These are phyloP conservation scores for Populus davidiana DNA, from an alignment of 345 rosid species.

Conservation along the genomic window DNA sequence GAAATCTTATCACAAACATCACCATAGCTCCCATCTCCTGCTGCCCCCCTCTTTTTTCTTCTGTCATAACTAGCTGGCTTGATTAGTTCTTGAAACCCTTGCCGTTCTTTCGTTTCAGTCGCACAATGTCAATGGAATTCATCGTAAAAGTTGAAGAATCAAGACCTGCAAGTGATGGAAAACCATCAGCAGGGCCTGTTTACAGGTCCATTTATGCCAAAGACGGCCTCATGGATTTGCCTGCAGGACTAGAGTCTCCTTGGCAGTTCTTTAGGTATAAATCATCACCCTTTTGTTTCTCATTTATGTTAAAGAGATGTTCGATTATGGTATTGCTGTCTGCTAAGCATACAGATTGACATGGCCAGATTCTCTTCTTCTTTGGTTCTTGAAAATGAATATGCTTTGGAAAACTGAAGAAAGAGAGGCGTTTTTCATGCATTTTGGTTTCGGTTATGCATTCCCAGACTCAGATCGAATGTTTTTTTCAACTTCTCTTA, in stretches of 20 bases:
- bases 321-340: background rate
- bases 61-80: background rate
- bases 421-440: background rate
- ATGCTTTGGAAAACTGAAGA: background rate
- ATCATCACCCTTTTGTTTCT: background rate
- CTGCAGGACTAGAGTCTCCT: slow-evolving; percentile 61
- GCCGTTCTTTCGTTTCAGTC: background rate
- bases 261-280: slow-evolving; percentile 82
- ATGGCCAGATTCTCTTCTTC: background rate
- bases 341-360: background rate
- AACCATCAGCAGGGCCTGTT: slow-evolving; percentile 78
- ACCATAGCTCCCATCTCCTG: background rate
- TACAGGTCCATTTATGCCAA: slow-evolving; percentile 73
- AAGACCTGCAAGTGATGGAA: slow-evolving; percentile 39
- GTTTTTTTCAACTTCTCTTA: background rate
- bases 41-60: background rate
- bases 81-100: background rate
- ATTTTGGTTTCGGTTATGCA: background rate
- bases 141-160: slow-evolving; percentile 72
- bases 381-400: background rate
- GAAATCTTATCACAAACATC: background rate
- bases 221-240: slow-evolving; percentile 66
- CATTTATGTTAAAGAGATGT: background rate
- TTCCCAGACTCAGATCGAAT: background rate
- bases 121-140: slow-evolving; percentile 38